Percentiles rank a stretch among this genome's conserved stretches.
These are phyloP conservation scores for Tuber magnatum DNA, from an alignment of 495 filamentous ascomycete genomes.

Conservation along the genomic window DNA sequence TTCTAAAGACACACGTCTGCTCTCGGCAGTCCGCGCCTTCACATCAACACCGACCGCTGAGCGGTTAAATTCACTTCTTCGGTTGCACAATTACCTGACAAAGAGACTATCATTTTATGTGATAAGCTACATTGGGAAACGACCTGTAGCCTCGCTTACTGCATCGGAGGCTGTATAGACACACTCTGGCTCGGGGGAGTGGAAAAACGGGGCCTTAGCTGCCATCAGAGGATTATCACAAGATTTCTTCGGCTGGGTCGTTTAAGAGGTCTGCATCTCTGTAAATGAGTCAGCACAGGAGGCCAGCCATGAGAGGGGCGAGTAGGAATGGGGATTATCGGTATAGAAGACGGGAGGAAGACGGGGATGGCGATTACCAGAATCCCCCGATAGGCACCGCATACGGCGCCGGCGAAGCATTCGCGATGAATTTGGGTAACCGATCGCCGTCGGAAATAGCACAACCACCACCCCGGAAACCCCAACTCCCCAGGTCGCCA, in stretches of 20 bases:
- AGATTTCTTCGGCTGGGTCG: slow-evolving; percentile 9
- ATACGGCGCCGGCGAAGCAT: slow-evolving; percentile 40
- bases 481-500: slow-evolving; percentile 17
- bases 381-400: slow-evolving; percentile 34
- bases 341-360: slow-evolving; percentile 24
- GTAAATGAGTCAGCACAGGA: slow-evolving; percentile 5
- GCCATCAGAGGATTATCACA: neutral
- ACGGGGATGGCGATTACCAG: slow-evolving; percentile 38
- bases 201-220: neutral
- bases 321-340: slow-evolving; percentile 16
- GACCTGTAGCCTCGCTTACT: neutral
- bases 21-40: slow-evolving; percentile 17
- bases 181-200: slow-evolving; percentile 16
- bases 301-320: neutral
- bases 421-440: slow-evolving; percentile 32
- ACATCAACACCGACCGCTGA: slow-evolving; percentile 27
- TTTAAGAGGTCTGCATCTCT: neutral
- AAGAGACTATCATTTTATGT: neutral
- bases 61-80: slow-evolving; percentile 29
- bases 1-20: slow-evolving; percentile 4
- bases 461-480: slow-evolving; percentile 27
- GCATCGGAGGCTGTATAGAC: slow-evolving; percentile 17
- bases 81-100: slow-evolving; percentile 20
- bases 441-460: slow-evolving; percentile 8
- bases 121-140: slow-evolving; percentile 8